These are phyloP conservation scores for Fusarium sp. DNA, from an alignment of 2,329 filamentous ascomycete species.

Conservation along the genomic window DNA sequence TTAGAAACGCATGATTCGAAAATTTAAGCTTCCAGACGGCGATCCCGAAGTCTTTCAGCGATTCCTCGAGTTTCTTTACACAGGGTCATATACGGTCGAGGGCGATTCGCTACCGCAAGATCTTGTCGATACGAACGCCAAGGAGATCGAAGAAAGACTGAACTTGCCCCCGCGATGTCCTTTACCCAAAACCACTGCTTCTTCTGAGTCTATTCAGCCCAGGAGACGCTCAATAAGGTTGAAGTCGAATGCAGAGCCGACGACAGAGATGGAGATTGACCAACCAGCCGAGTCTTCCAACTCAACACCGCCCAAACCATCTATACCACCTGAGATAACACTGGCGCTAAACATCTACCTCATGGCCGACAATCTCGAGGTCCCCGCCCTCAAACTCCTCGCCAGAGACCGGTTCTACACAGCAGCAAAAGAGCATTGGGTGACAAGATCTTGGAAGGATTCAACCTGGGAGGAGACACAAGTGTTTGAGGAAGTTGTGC, in stretches of 20 bases:
- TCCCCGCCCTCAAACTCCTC: slow-evolving; percentile 52
- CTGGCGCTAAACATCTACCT: slow-evolving; percentile 51
- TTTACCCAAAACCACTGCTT: not conserved
- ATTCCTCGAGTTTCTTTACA: slow-evolving; percentile 54
- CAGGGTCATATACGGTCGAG: slow-evolving; percentile 39
- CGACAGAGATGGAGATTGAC: not conserved
- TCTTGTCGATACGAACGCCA: not conserved
- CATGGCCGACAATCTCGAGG: slow-evolving; percentile 56
- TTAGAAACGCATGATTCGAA: slow-evolving; percentile 38
- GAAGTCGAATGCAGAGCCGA: slow-evolving; percentile 5
- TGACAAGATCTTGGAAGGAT: not conserved
- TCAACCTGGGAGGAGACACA: slow-evolving; percentile 18
- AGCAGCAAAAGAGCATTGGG: slow-evolving; percentile 21
- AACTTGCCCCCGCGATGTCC: slow-evolving; percentile 9
- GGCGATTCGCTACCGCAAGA: slow-evolving; percentile 4
- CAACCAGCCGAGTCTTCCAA: too few relatives aligned
- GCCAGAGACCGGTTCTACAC: slow-evolving; percentile 53
- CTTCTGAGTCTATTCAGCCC: not conserved
- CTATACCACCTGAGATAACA: slow-evolving; percentile 16
- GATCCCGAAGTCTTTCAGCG: slow-evolving; percentile 46
- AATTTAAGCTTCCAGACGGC: slow-evolving; percentile 52
- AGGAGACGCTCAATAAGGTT: slow-evolving; percentile 23
- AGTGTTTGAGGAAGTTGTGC: slow-evolving; percentile 27
- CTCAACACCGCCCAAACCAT: not conserved
- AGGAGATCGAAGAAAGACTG: slow-evolving; percentile 28